Evolutionary conservation across 805 yeast species (phyloP).

Genomic region (Candida jianshihensis): DNA sequence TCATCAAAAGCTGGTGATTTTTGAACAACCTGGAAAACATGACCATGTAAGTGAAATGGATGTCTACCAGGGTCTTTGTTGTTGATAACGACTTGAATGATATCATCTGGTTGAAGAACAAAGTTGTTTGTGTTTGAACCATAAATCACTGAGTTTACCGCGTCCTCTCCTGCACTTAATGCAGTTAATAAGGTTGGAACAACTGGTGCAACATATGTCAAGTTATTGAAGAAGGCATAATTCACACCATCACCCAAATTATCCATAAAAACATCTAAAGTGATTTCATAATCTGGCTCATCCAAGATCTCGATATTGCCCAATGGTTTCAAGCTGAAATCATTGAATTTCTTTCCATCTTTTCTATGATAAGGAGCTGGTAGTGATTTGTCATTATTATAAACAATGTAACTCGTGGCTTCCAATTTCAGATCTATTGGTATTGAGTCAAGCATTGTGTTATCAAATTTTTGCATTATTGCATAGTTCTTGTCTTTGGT

Average conservation of each 20-base stretch:
- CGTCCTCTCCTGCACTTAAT: slow-evolving; percentile 50
- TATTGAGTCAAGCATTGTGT: slow-evolving; percentile 60
- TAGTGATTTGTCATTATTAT: slow-evolving; percentile 29
- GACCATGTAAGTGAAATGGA: slow-evolving; percentile 76
- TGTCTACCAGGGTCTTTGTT: slow-evolving; percentile 73
- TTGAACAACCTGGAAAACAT: slow-evolving; percentile 52
- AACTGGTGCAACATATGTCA: slow-evolving; percentile 58
- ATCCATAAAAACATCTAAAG: slow-evolving; percentile 55
- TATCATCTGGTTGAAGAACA: slow-evolving; percentile 53
- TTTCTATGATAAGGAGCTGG: slow-evolving; percentile 21
- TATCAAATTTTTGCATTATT: slow-evolving; percentile 56
- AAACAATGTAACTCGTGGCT: slow-evolving; percentile 49
- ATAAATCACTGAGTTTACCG: slow-evolving; percentile 55
- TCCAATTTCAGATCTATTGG: slow-evolving; percentile 52
- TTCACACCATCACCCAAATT: slow-evolving; percentile 68
- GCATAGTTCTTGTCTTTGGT: slow-evolving; percentile 42
- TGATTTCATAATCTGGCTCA: slow-evolving; percentile 57
- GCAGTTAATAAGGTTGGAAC: slow-evolving; percentile 66
- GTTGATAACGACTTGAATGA: slow-evolving; percentile 68
- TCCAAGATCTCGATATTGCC: slow-evolving; percentile 42
- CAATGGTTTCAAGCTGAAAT: slow-evolving; percentile 31
- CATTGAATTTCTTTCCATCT: slow-evolving; percentile 22
- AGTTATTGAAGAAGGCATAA: slow-evolving; percentile 69
- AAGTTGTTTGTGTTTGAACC: slow-evolving; percentile 64
- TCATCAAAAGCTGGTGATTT: slow-evolving; percentile 47